A percentile compares a stretch with the other conserved stretches of the same genome.
phyloP scores from a whole-genome alignment of 1,139 yeast species.

The Protomyces inundatus region DNA sequence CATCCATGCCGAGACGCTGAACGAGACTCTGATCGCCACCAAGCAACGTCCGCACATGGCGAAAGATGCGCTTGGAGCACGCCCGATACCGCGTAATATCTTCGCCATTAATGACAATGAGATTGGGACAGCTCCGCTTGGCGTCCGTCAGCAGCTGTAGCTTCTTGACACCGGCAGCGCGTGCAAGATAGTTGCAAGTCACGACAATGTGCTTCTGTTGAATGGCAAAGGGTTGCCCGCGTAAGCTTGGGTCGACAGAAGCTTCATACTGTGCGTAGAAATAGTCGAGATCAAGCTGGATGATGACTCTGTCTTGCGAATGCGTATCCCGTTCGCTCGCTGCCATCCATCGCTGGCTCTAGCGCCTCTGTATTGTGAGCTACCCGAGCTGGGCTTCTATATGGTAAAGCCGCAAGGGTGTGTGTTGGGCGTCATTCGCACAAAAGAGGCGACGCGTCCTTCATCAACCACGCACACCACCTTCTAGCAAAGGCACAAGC shows the following conservation, averaged over 20 bases:
- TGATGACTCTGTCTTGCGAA: background rate
- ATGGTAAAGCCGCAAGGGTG: background rate
- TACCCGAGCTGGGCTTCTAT: background rate
- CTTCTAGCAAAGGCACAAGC: background rate
- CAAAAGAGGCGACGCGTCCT: background rate
- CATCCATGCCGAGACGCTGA: conserved; percentile 42
- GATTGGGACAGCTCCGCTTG: conserved; percentile 34
- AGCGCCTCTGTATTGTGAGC: background rate
- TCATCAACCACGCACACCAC: background rate
- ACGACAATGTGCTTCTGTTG: conserved; percentile 40
- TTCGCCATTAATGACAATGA: conserved; percentile 41
- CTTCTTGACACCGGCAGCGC: conserved; percentile 39
- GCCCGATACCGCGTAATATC: conserved; percentile 37
- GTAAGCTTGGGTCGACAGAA: conserved; percentile 36
- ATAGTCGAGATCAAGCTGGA: conserved; percentile 24
- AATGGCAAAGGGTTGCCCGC: conserved; percentile 39
- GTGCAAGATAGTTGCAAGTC: conserved; percentile 40
- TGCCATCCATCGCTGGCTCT: background rate
- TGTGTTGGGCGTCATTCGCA: background rate
- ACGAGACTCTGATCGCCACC: conserved; percentile 33
- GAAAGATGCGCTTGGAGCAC: conserved; percentile 38
- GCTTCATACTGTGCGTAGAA: conserved; percentile 34
- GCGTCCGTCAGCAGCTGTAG: conserved; percentile 35
- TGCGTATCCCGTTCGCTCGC: too few species aligned
- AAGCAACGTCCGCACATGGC: conserved; percentile 35